These are phyloP conservation scores for Candida methanosorbosa DNA, from an alignment of 805 yeast species.

Conservation along the genomic window DNA sequence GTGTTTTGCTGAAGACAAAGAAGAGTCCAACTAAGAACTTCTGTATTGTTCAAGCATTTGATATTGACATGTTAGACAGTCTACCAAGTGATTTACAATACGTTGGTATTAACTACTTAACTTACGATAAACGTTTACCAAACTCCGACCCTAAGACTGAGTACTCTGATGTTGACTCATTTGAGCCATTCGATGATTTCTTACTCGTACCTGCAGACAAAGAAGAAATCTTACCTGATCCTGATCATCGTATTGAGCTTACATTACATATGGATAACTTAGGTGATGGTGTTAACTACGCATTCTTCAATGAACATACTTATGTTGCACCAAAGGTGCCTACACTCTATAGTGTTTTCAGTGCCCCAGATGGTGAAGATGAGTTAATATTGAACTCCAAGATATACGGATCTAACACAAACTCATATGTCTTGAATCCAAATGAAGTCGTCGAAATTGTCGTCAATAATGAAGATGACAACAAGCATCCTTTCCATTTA, in stretches of 20 bases:
- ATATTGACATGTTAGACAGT: conserved; percentile 59
- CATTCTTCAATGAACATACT: conserved; percentile 63
- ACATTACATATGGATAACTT: conserved; percentile 59
- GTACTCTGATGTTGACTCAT: conserved; percentile 16
- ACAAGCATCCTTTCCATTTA: conserved; percentile 93
- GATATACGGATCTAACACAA: conserved; percentile 72
- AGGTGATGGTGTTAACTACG: conserved; percentile 69
- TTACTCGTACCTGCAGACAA: conserved; percentile 30
- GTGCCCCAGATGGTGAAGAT: conserved; percentile 42
- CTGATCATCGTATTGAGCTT: conserved; percentile 53
- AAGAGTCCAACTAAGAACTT: conserved; percentile 34
- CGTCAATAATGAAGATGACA: conserved; percentile 74
- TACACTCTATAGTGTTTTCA: conserved; percentile 52
- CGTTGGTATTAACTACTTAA: conserved; percentile 46
- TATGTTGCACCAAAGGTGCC: conserved; percentile 66
- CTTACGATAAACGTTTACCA: conserved; percentile 33
- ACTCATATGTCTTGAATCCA: conserved; percentile 48
- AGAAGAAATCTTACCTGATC: conserved; percentile 39
- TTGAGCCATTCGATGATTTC: conserved; percentile 37
- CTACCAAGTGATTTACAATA: conserved; percentile 51
- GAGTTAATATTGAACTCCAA: conserved; percentile 40
- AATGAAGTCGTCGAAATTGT: conserved; percentile 69
- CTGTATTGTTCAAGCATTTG: conserved; percentile 54
- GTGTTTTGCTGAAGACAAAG: conserved; percentile 58
- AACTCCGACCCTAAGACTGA: conserved; percentile 9